Conservation (phyloP, 1,284 basidiomycete species). For the Coniferiporia sulphurascens region DNA sequence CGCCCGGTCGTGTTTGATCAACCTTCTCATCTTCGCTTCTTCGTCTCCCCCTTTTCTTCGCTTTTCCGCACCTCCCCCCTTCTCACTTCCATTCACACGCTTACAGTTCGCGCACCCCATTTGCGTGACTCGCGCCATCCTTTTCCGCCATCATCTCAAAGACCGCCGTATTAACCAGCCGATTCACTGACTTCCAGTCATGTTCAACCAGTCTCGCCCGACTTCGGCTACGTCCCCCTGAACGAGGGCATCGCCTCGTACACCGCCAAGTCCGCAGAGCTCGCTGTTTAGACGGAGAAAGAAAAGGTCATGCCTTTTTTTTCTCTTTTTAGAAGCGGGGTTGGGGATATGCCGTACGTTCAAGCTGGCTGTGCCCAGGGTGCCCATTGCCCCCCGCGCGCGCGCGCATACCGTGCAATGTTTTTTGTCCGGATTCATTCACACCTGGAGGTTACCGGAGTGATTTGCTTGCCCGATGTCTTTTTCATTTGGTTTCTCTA, state of each 20-base stretch:
- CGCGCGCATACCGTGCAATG: too few relatives aligned
- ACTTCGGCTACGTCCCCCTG: constrained; percentile 75
- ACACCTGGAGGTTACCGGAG: too few relatives aligned
- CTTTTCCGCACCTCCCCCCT: constrained; percentile 23
- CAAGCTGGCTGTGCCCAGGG: too few relatives aligned
- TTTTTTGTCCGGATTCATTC: too few relatives aligned
- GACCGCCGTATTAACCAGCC: constrained; percentile 22
- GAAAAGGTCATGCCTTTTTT: neutral
- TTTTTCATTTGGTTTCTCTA: too few relatives aligned
- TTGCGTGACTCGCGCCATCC: constrained; percentile 4
- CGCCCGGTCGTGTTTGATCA: constrained; percentile 4
- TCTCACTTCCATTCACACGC: constrained; percentile 14
- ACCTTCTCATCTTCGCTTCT: constrained; percentile 7
- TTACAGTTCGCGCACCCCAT: constrained; percentile 7
- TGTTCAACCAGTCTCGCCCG: constrained; percentile 63
- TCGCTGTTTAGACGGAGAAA: constrained; percentile 22
- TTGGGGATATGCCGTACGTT: too few relatives aligned
- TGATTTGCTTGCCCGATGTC: too few relatives aligned
- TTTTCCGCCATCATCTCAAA: constrained; percentile 7
- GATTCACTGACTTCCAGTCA: constrained; percentile 42
- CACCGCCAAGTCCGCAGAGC: constrained; percentile 52
- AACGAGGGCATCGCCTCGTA: constrained; percentile 68
- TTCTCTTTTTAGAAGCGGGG: too few relatives aligned
- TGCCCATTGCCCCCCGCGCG: too few relatives aligned
- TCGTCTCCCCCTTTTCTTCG: constrained; percentile 15